Conservation (phyloP, 2,329 filamentous ascomycete species). For the Phialemonium atrogriseum region DNA sequence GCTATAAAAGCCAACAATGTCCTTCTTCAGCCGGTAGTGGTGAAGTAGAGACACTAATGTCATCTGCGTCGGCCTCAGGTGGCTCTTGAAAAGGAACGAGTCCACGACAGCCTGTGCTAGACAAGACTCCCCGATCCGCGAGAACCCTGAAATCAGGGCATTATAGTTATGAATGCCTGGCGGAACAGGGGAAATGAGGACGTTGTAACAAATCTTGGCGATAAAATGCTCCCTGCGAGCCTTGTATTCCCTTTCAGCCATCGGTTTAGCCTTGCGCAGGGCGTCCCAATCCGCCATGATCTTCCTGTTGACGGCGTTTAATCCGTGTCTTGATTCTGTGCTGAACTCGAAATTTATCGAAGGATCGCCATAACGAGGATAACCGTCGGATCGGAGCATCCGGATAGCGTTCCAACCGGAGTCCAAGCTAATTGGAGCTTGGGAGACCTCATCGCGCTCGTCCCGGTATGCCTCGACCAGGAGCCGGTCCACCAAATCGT, state of each 20-base stretch:
- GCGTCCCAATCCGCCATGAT: slow-evolving; percentile 18
- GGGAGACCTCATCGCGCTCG: slow-evolving; percentile 12
- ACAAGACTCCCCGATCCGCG: slow-evolving; percentile 36
- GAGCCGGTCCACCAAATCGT: slow-evolving; percentile 21
- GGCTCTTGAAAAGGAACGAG: slow-evolving; percentile 36
- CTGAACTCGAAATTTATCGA: slow-evolving; percentile 11
- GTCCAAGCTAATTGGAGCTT: slow-evolving; percentile 16
- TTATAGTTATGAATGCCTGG: slow-evolving; percentile 66
- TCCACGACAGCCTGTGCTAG: slow-evolving; percentile 46
- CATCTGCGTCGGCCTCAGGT: slow-evolving; percentile 36
- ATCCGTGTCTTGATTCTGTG: slow-evolving; percentile 10
- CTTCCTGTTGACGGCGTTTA: slow-evolving; percentile 14
- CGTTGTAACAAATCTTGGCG: slow-evolving; percentile 53
- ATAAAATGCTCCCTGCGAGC: slow-evolving; percentile 18
- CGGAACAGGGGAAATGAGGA: slow-evolving; percentile 52
- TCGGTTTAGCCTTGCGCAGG: slow-evolving; percentile 8
- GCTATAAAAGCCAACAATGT: slow-evolving; percentile 34
- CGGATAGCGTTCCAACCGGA: slow-evolving; percentile 22
- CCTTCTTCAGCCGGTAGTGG: slow-evolving; percentile 35
- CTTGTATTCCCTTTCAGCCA: neutral
- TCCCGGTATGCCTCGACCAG: slow-evolving; percentile 18
- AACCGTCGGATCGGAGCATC: slow-evolving; percentile 24
- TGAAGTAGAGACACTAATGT: slow-evolving; percentile 41
- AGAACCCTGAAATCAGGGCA: slow-evolving; percentile 59
- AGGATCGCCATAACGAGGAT: slow-evolving; percentile 20